Conservation (phyloP, 2,329 filamentous ascomycete species). For the Sclerotinia borealis region DNA sequence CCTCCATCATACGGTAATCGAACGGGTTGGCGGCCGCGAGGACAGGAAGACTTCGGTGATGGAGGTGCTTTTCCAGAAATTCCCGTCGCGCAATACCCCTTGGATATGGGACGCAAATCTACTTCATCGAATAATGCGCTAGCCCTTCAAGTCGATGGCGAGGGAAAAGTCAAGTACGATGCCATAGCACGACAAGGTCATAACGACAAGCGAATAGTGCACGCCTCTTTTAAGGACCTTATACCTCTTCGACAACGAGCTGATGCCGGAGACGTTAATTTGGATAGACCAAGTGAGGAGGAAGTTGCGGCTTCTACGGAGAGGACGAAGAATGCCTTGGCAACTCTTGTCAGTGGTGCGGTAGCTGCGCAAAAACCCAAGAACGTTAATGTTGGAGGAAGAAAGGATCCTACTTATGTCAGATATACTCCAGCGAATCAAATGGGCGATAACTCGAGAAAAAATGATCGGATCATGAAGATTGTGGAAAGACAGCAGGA, state of each 20-base stretch:
- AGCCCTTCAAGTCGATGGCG: slow-evolving; percentile 82
- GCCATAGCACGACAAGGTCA: slow-evolving; percentile 90
- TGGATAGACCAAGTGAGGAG: slow-evolving; percentile 79
- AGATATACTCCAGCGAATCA: slow-evolving; percentile 94
- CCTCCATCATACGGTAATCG: slow-evolving; percentile 86
- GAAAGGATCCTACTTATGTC: slow-evolving; percentile 86
- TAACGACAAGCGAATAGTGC: slow-evolving; percentile 74
- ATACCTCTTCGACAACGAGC: slow-evolving; percentile 91
- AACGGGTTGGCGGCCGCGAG: slow-evolving; percentile 82
- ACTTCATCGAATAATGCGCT: slow-evolving; percentile 72
- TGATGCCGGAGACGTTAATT: slow-evolving; percentile 83
- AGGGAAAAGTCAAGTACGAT: slow-evolving; percentile 94
- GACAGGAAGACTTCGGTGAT: slow-evolving; percentile 88
- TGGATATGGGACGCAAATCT: slow-evolving; percentile 86
- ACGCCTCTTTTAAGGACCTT: slow-evolving; percentile 93
- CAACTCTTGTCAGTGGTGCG: slow-evolving; percentile 74
- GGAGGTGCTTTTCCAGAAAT: slow-evolving; percentile 95
- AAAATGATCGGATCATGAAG: slow-evolving; percentile 96
- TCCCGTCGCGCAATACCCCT: slow-evolving; percentile 86
- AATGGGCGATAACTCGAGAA: slow-evolving; percentile 81
- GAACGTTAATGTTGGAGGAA: slow-evolving; percentile 75
- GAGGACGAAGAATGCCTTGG: slow-evolving; percentile 80
- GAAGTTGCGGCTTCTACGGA: slow-evolving; percentile 79
- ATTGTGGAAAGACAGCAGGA: slow-evolving; percentile 92
- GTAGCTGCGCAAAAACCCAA: slow-evolving; percentile 93